Conservation (phyloP, 352 stramenopile species). For the Pythium scleroteichum region DNA sequence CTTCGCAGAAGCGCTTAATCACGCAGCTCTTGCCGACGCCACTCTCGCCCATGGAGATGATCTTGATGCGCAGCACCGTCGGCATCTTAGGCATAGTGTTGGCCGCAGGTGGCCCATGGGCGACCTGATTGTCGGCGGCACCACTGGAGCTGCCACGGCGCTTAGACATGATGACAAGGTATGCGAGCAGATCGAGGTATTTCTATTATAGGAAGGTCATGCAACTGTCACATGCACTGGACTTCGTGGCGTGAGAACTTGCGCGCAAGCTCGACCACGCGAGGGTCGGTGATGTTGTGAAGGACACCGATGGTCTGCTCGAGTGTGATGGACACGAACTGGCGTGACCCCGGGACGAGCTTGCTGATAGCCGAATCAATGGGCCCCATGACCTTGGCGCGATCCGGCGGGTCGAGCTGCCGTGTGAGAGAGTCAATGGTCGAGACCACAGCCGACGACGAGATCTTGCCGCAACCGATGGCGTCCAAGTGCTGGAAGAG, state of each 20-base stretch:
- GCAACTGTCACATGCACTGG: conserved; percentile 50
- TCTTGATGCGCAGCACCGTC: conserved; percentile 87
- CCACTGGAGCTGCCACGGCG: conserved; percentile 12
- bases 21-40: conserved; percentile 93
- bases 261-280: conserved; percentile 46
- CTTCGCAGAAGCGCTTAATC: conserved; percentile 96
- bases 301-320: conserved; percentile 45
- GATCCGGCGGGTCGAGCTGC: conserved; percentile 30
- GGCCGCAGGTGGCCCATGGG: neutral
- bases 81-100: conserved; percentile 23
- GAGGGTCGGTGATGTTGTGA: conserved; percentile 33
- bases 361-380: conserved; percentile 12
- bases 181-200: too few relatives aligned
- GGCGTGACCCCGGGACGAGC: conserved; percentile 28
- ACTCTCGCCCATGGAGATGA: conserved; percentile 92
- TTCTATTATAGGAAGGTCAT: too few relatives aligned
- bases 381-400: neutral
- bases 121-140: conserved; percentile 8
- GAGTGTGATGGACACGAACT: conserved; percentile 27
- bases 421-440: conserved; percentile 46
- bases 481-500: conserved; percentile 61
- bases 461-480: conserved; percentile 53
- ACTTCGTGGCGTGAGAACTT: conserved; percentile 54
- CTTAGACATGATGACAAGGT: conserved; percentile 21
- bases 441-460: conserved; percentile 32